These are phyloP conservation scores for Sicyos edulis DNA, from an alignment of 306 rosid genomes.

Conservation along the genomic window DNA sequence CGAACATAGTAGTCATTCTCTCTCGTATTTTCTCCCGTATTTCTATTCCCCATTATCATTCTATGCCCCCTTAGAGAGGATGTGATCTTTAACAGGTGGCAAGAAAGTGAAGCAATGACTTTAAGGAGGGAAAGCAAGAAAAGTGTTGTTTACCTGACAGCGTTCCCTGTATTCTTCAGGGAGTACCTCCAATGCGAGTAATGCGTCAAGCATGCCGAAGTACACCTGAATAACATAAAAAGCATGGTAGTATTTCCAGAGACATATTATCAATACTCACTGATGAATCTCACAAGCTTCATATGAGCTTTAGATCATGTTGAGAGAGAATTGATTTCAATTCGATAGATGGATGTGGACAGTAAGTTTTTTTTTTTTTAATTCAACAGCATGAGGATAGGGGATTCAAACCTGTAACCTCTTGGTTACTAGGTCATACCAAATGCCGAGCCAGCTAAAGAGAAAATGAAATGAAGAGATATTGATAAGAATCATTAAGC, in stretches of 20 bases:
- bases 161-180: slow-evolving; percentile 89
- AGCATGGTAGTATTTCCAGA: not conserved
- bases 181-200: slow-evolving; percentile 88
- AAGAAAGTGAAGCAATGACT: slow-evolving; percentile 9
- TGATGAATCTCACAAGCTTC: not conserved
- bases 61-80: not conserved
- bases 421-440: too few species aligned
- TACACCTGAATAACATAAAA: slow-evolving; percentile 52
- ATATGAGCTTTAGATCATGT: not conserved
- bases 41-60: too few species aligned
- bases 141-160: slow-evolving; percentile 49
- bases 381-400: too few species aligned
- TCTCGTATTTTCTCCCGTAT: too few species aligned
- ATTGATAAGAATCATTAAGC: not conserved
- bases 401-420: too few species aligned
- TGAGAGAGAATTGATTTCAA: not conserved
- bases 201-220: slow-evolving; percentile 98
- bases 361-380: not conserved
- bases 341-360: too few species aligned
- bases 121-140: slow-evolving; percentile 6
- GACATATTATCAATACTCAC: slow-evolving; percentile 6
- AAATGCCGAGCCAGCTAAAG: not conserved
- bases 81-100: not conserved
- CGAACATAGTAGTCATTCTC: too few species aligned
- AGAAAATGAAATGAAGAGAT: not conserved